A percentile compares a stretch with the other conserved stretches of the same genome.
These are phyloP conservation scores for Phytophthora pluvialis DNA, from an alignment of 352 stramenopile genomes.

Conservation along the genomic window DNA sequence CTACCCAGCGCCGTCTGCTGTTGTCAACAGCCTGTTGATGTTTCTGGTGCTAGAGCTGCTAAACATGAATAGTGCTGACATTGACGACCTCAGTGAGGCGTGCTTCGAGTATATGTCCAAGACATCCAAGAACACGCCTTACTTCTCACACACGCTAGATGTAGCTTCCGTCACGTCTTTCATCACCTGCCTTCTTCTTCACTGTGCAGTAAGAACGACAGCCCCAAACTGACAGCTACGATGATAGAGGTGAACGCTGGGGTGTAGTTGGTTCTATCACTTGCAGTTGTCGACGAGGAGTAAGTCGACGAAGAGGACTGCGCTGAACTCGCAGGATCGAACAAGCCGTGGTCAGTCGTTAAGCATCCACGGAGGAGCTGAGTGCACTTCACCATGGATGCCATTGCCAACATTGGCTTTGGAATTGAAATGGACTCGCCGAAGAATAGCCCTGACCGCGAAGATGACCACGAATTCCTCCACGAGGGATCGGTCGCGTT, in stretches of 20 bases:
- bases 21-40: too few species aligned
- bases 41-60: too few species aligned
- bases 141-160: constrained; percentile 42
- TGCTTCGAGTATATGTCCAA: constrained; percentile 28
- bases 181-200: constrained; percentile 44
- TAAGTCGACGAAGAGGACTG: too few species aligned
- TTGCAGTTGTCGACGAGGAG: too few species aligned
- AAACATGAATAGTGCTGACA: too few species aligned
- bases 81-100: too few species aligned
- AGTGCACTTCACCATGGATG: constrained; percentile 68
- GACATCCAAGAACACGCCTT: constrained; percentile 35
- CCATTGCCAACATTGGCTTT: constrained; percentile 68
- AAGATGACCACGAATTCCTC: constrained; percentile 55
- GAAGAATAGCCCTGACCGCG: constrained; percentile 29
- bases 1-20: too few species aligned
- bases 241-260: too few species aligned
- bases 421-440: constrained; percentile 49
- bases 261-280: too few species aligned
- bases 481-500: constrained; percentile 41
- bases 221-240: constrained; percentile 33
- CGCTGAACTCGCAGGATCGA: too few species aligned
- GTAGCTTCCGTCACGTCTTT: constrained; percentile 50
- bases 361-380: constrained; percentile 51
- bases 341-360: constrained; percentile 30
- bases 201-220: constrained; percentile 34